A percentile compares a stretch with the other conserved stretches of the same genome.
Conservation (phyloP, 2,329 filamentous ascomycete species). For the Emmonsiellopsis sp. region DNA sequence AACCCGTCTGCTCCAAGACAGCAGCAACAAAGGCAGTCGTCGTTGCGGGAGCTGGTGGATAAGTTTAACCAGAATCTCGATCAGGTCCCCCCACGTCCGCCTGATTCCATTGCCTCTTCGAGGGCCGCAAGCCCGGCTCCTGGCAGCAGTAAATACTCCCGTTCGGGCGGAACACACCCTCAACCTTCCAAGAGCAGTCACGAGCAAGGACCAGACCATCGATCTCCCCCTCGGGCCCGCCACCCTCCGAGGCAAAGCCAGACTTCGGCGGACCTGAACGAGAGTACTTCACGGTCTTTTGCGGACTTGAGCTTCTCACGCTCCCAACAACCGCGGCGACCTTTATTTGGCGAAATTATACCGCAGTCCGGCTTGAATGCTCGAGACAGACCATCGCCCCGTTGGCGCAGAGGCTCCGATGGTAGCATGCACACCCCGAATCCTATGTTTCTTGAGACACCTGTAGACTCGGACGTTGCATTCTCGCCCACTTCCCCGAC, state of each 20-base stretch:
- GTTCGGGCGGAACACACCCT: constrained; percentile 19
- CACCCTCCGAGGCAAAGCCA: not conserved
- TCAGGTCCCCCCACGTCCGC: constrained; percentile 35
- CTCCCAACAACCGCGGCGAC: constrained; percentile 35
- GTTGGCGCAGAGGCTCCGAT: constrained; percentile 59
- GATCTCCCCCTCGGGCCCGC: constrained; percentile 1
- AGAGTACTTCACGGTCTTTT: not conserved
- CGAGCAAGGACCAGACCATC: not conserved
- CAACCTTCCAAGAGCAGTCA: constrained; percentile 8
- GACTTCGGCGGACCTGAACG: not conserved
- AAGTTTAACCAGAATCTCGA: constrained; percentile 61
- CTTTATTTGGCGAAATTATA: constrained; percentile 68
- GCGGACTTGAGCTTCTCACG: not conserved
- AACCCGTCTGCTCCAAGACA: constrained; percentile 7
- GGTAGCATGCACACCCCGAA: constrained; percentile 53
- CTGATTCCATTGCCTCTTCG: constrained; percentile 24
- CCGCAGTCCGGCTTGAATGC: constrained; percentile 33
- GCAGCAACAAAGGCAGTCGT: constrained; percentile 46
- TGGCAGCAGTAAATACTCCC: constrained; percentile 19
- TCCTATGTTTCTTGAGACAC: constrained; percentile 33
- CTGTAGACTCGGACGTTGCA: constrained; percentile 31
- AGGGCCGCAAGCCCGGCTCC: constrained; percentile 28
- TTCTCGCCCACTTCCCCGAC: constrained; percentile 56
- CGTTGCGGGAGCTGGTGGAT: constrained; percentile 71
- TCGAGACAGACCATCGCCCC: constrained; percentile 50